Evolutionary conservation across 371 early-diverging fungal genomes (phyloP).

Genomic region (Mortierella sp.): DNA sequence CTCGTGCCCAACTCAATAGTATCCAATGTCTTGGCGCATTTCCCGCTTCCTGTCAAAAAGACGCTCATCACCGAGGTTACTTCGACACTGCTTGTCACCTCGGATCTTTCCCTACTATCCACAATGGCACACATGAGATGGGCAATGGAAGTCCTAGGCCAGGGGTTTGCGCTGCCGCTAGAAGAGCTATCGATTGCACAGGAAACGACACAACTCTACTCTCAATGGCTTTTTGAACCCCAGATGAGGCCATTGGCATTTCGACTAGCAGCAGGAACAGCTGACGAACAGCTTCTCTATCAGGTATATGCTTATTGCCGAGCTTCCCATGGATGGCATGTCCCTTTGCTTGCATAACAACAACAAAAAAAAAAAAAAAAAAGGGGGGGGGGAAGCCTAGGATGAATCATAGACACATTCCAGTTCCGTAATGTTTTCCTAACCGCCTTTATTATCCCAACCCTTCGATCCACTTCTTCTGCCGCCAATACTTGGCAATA

Average conservation of each 20-base stretch:
- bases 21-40: slow-evolving; percentile 72
- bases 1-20: slow-evolving; percentile 58
- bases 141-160: slow-evolving; percentile 88
- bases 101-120: slow-evolving; percentile 66
- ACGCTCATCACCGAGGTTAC: slow-evolving; percentile 76
- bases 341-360: neutral
- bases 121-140: slow-evolving; percentile 84
- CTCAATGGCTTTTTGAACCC: slow-evolving; percentile 83
- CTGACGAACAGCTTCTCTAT: slow-evolving; percentile 65
- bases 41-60: slow-evolving; percentile 75
- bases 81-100: slow-evolving; percentile 51
- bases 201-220: slow-evolving; percentile 75
- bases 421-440: neutral
- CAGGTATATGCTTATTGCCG: slow-evolving; percentile 53
- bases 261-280: slow-evolving; percentile 50
- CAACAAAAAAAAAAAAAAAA: neutral
- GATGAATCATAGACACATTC: neutral
- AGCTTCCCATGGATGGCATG: neutral
- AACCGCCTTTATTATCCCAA: neutral
- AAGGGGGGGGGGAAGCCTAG: too few relatives aligned
- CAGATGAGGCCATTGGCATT: slow-evolving; percentile 71
- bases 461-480: neutral
- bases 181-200: slow-evolving; percentile 79
- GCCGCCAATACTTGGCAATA: slow-evolving; percentile 41
- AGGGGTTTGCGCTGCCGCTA: slow-evolving; percentile 83